Conservation (phyloP, 2,329 filamentous ascomycete species). For the Pseudocercospora ulei region DNA sequence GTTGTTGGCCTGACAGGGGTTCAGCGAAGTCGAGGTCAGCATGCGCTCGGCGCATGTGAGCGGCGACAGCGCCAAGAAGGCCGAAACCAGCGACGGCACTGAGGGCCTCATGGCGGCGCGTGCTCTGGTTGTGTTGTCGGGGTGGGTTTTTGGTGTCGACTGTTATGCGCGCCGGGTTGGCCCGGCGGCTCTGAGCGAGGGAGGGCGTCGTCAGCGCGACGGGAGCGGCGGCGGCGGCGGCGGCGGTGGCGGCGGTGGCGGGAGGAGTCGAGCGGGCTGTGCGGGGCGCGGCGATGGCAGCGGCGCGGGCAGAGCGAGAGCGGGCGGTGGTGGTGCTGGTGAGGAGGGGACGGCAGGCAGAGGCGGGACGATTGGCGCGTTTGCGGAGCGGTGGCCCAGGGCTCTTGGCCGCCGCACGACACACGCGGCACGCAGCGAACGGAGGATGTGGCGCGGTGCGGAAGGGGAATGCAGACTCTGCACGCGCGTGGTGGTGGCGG, state of each 20-base stretch:
- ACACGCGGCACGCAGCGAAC: background rate
- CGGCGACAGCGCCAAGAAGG: constrained; percentile 37
- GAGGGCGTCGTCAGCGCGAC: constrained; percentile 17
- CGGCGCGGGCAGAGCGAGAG: constrained; percentile 8
- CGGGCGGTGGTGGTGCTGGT: background rate
- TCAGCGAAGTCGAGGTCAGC: constrained; percentile 74
- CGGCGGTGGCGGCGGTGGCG: constrained; percentile 1
- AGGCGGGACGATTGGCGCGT: constrained; percentile 6
- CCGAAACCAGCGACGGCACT: constrained; percentile 24
- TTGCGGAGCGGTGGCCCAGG: constrained; percentile 6
- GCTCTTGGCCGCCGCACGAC: constrained; percentile 5
- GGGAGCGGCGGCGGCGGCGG: constrained; percentile 10
- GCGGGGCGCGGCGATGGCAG: constrained; percentile 5
- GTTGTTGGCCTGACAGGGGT: constrained; percentile 72
- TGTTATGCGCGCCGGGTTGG: constrained; percentile 14
- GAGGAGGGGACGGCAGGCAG: constrained; percentile 3
- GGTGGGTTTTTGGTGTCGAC: constrained; percentile 8
- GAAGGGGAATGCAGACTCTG: background rate
- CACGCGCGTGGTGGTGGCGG: constrained; percentile 1
- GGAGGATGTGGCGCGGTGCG: background rate
- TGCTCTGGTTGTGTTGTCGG: constrained; percentile 5
- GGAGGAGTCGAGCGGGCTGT: constrained; percentile 5
- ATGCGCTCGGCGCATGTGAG: constrained; percentile 52
- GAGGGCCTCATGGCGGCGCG: constrained; percentile 26
- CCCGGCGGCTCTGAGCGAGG: constrained; percentile 19